Evolutionary conservation across 495 filamentous ascomycete genomes (phyloP).

Genomic region (Trichoderma virens): DNA sequence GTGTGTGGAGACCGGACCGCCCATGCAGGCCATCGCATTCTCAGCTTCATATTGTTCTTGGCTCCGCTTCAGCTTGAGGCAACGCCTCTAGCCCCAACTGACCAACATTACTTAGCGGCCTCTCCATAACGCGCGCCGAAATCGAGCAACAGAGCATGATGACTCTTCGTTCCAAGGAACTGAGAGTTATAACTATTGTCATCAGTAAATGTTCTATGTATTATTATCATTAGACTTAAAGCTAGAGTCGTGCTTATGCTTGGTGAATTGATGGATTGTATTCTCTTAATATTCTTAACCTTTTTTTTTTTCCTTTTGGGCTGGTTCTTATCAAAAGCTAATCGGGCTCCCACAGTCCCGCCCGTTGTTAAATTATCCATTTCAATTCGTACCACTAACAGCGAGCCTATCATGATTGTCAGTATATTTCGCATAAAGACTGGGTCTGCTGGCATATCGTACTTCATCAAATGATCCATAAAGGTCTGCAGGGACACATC

Average conservation of each 20-base stretch:
- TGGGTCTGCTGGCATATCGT: slow-evolving; percentile 31
- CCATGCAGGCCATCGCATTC: not conserved
- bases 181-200: too few species aligned
- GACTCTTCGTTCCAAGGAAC: not conserved
- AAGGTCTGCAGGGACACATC: slow-evolving; percentile 98
- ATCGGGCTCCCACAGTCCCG: too few species aligned
- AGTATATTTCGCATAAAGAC: not conserved
- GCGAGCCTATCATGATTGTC: slow-evolving; percentile 34
- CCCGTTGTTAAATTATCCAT: too few species aligned
- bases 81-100: not conserved
- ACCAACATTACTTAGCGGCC: not conserved
- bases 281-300: too few species aligned
- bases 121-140: not conserved
- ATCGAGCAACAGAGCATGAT: not conserved
- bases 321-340: too few species aligned
- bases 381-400: slow-evolving; percentile 48
- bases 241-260: not conserved
- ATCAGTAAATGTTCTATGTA: not conserved
- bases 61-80: not conserved
- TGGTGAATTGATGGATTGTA: too few species aligned
- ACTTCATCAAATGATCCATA: slow-evolving; percentile 99
- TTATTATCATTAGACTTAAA: not conserved
- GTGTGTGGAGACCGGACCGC: too few species aligned
- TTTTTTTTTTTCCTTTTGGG: not conserved
- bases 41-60: not conserved